phyloP scores from a whole-genome alignment of 129 eudicot genomes.

The Kitagawia praeruptora region DNA sequence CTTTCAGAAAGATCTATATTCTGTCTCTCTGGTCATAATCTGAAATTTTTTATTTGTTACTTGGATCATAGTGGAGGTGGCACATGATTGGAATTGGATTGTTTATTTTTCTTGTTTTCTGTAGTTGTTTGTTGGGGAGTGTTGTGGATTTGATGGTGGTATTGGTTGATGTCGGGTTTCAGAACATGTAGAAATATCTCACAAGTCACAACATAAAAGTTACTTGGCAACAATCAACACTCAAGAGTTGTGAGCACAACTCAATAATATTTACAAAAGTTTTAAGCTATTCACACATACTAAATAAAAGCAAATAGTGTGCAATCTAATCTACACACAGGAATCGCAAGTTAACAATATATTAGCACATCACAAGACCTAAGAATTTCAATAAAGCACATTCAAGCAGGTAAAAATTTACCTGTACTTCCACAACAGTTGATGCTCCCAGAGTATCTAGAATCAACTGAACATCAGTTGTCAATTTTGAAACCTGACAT shows the following conservation, averaged over 20 bases:
- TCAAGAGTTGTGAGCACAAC: neutral
- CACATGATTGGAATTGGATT: too few species aligned
- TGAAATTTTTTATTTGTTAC: too few species aligned
- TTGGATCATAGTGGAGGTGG: neutral
- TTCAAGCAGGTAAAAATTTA: slow-evolving; percentile 11
- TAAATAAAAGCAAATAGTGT: neutral
- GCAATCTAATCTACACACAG: neutral
- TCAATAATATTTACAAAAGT: neutral
- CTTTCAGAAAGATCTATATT: neutral
- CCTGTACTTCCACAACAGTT: slow-evolving; percentile 56
- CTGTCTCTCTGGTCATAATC: neutral
- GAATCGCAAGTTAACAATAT: neutral
- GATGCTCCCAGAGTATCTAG: slow-evolving; percentile 41
- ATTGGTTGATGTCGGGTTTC: neutral
- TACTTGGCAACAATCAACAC: neutral
- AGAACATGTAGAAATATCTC: neutral
- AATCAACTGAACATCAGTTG: slow-evolving; percentile 39
- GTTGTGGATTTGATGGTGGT: neutral
- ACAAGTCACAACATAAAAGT: neutral
- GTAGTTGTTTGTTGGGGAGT: neutral
- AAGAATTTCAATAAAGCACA: neutral
- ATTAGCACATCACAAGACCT: neutral
- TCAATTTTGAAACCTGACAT: slow-evolving; percentile 46
- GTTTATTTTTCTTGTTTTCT: too few species aligned
- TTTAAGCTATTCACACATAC: neutral